Evolutionary conservation across 148 eudicot species (phyloP), one percentile per base, ranked within the genome.

Genomic region (Pharnaceum exiguum): DNA sequence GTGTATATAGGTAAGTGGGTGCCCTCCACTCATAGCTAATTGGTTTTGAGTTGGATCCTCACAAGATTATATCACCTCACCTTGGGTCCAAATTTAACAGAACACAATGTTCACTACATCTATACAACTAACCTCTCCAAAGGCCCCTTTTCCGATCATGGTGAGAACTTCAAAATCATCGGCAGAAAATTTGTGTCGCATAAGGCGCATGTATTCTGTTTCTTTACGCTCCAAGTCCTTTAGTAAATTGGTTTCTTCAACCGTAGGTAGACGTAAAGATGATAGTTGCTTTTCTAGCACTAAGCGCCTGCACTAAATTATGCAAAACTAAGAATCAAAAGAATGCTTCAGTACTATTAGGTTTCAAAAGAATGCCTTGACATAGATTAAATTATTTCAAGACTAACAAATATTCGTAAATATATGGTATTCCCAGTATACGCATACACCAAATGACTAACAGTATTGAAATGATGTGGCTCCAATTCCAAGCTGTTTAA

Each of bases 211-310:
- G 51, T 73, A 84, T 51, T 76, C 82, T 1, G 87, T 76, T 65
- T 84, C 91, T 72, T 77, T 76, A 26, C 74, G 84, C 68, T 81
- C 80, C 71, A 84, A 67, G 23, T 84, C 91, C 78, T 79, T 84
- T 46, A 84, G 33, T 47, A 84, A 33, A 48, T 75, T 67, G 18
- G 52, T 53, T 60, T 78, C 82, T 39, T 84, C 87, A 40, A 78
- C 87, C 42, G 66, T 71, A 22, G 91, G 60, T 44, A 81, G 70
- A 21, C 67, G 75, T 35, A 74, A 66, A 27, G 69, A 60, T 11
- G 79, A 75, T 24, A 84, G 39, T 39, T 62, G 63, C 46, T 63
- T 77, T 72, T 84, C 76, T 46, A 81, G 74, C 57, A 59, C 52
- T 51, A 63, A 67, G 17, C 86, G 82, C 60, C 90, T 84, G 69